Evolutionary conservation across 306 rosid genomes (phyloP).

Genomic region (Albizia julibrissin): DNA sequence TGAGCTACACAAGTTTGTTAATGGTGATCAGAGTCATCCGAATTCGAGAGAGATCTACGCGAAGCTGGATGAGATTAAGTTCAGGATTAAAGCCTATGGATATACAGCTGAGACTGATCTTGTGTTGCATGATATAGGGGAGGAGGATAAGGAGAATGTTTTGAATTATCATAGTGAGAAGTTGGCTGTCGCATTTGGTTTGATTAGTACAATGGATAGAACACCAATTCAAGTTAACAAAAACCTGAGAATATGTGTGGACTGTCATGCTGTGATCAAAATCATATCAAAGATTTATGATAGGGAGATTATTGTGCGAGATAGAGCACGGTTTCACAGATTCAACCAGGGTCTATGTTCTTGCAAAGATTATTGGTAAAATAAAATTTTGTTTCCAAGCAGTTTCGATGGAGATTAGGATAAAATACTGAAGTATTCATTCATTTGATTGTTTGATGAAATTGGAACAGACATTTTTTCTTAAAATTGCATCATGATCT

Average conservation of each 20-base stretch:
- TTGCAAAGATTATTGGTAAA: slow-evolving; percentile 90
- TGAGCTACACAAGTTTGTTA: slow-evolving; percentile 65
- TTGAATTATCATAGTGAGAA: slow-evolving; percentile 83
- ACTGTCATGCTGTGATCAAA: slow-evolving; percentile 79
- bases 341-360: slow-evolving; percentile 79
- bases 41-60: slow-evolving; percentile 67
- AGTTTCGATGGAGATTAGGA: neutral
- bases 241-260: slow-evolving; percentile 85
- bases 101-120: slow-evolving; percentile 64
- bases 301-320: slow-evolving; percentile 81
- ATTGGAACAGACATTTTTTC: slow-evolving; percentile 16
- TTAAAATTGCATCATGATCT: neutral
- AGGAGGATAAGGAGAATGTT: slow-evolving; percentile 88
- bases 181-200: slow-evolving; percentile 86
- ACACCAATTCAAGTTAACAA: slow-evolving; percentile 79
- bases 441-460: neutral
- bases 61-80: slow-evolving; percentile 80
- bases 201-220: slow-evolving; percentile 66
- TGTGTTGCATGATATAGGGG: slow-evolving; percentile 93
- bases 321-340: slow-evolving; percentile 85
- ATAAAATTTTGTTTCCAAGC: neutral
- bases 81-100: slow-evolving; percentile 59
- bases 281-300: slow-evolving; percentile 59
- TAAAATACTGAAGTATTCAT: slow-evolving; percentile 2
- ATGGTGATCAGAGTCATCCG: slow-evolving; percentile 69